These are phyloP conservation scores for Henckelia pumila DNA, from an alignment of 257 asterid species.

Conservation along the genomic window DNA sequence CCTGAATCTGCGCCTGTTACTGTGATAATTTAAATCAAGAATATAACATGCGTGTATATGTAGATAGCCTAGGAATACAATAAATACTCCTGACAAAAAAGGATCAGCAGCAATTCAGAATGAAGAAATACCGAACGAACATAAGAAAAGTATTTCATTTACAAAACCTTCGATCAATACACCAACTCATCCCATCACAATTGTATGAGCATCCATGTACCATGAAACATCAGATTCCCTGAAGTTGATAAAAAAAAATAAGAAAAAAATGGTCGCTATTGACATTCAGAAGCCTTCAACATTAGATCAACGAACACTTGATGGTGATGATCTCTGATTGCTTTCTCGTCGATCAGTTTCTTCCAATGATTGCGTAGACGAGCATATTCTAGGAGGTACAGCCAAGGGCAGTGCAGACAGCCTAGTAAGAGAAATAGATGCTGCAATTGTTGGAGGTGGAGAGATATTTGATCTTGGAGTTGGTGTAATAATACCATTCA, in stretches of 20 bases:
- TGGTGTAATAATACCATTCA: constrained; percentile 60
- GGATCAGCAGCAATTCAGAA: constrained; percentile 20
- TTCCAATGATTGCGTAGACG: constrained; percentile 49
- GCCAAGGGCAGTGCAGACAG: constrained; percentile 42
- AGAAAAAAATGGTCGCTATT: constrained; percentile 40
- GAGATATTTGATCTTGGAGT: constrained; percentile 48
- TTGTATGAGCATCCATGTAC: constrained; percentile 35
- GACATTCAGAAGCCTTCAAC: constrained; percentile 66
- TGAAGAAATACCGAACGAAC: constrained; percentile 15
- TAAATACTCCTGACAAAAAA: too few relatives aligned
- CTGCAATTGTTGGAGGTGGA: constrained; percentile 47
- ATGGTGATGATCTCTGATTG: constrained; percentile 50
- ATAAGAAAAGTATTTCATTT: constrained; percentile 32
- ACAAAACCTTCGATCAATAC: constrained; percentile 34
- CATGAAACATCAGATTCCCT: constrained; percentile 38
- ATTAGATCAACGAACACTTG: constrained; percentile 56
- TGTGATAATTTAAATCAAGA: too few relatives aligned
- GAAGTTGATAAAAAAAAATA: constrained; percentile 21
- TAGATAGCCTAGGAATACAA: too few relatives aligned
- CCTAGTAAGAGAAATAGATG: constrained; percentile 43
- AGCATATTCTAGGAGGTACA: constrained; percentile 54
- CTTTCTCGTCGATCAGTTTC: constrained; percentile 55
- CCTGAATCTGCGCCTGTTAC: too few relatives aligned
- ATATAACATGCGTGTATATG: too few relatives aligned
- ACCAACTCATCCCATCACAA: constrained; percentile 27